Evolutionary conservation across 495 filamentous ascomycete species (phyloP).

Genomic region (Xylaria scruposa): DNA sequence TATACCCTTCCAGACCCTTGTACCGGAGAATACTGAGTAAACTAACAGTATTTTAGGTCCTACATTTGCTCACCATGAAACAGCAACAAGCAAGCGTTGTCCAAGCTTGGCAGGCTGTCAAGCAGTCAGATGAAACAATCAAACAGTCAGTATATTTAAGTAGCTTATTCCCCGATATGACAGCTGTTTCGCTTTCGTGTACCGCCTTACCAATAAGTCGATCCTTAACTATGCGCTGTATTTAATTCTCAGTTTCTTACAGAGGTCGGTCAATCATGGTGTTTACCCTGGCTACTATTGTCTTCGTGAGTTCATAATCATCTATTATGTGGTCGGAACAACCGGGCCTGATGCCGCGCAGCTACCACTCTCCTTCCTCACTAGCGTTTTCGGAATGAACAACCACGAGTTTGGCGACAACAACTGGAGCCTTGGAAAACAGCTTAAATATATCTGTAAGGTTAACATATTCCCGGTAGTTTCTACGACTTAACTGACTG

Average conservation of each 20-base stretch:
- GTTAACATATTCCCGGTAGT: not conserved
- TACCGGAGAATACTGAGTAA: not conserved
- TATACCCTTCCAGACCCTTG: not conserved
- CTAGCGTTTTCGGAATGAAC: not conserved
- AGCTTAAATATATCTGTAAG: constrained; percentile 32
- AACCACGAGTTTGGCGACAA: not conserved
- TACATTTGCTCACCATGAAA: constrained; percentile 63
- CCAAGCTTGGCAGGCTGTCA: constrained; percentile 62
- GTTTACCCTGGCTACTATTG: constrained; percentile 69
- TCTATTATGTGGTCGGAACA: not conserved
- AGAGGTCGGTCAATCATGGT: constrained; percentile 64
- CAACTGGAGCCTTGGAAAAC: not conserved
- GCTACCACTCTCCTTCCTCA: not conserved
- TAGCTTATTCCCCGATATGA: too few relatives aligned
- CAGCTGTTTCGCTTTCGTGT: too few relatives aligned
- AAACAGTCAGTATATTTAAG: constrained; percentile 55
- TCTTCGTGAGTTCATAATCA: constrained; percentile 48
- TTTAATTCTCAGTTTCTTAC: not conserved
- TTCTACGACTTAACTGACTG: constrained; percentile 9
- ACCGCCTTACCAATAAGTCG: not conserved
- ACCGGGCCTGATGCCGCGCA: not conserved
- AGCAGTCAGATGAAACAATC: constrained; percentile 63
- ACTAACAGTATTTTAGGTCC: constrained; percentile 34
- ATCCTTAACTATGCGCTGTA: not conserved
- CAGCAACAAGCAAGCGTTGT: constrained; percentile 69